Evolutionary conservation across 345 rosid species (phyloP).

Genomic region (Lepidium africanum): DNA sequence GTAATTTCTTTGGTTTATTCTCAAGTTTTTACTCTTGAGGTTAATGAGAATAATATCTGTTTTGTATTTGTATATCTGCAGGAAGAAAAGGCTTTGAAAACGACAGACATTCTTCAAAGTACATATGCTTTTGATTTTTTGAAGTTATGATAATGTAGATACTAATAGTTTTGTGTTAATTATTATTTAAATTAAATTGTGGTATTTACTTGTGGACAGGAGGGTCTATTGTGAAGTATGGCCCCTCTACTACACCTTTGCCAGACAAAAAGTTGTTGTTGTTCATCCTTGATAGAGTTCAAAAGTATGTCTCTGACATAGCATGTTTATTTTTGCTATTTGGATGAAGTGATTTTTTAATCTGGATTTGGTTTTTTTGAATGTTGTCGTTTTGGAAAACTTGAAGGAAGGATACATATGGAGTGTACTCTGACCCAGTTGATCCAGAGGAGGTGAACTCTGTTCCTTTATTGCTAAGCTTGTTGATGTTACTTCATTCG

Average conservation of each 20-base stretch:
- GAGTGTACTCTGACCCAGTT: conserved; percentile 89
- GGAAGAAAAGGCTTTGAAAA: conserved; percentile 67
- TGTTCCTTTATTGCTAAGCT: not conserved
- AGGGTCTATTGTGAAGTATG: conserved; percentile 66
- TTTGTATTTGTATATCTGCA: conserved; percentile 37
- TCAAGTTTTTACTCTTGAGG: not conserved
- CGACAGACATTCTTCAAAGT: conserved; percentile 65
- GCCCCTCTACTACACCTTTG: conserved; percentile 80
- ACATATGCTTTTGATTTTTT: conserved; percentile 21
- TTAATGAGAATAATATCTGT: conserved; percentile 15
- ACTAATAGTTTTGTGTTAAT: not conserved
- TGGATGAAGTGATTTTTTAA: conserved; percentile 3
- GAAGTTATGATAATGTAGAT: conserved; percentile 26
- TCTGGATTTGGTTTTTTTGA: conserved; percentile 18
- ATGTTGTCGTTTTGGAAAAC: not conserved
- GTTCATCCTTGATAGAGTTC: conserved; percentile 96
- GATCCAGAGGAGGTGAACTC: conserved; percentile 67
- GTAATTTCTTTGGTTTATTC: not conserved
- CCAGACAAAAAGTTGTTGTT: conserved; percentile 92
- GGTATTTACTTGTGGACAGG: conserved; percentile 59
- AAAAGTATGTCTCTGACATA: conserved; percentile 52
- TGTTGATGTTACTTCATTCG: not conserved
- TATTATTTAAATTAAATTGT: conserved; percentile 2
- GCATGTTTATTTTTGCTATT: not conserved
- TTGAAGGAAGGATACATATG: conserved; percentile 87